These are phyloP conservation scores for Eragrostis curvula DNA, from an alignment of 176 grass and related monocot species.

Conservation along the genomic window DNA sequence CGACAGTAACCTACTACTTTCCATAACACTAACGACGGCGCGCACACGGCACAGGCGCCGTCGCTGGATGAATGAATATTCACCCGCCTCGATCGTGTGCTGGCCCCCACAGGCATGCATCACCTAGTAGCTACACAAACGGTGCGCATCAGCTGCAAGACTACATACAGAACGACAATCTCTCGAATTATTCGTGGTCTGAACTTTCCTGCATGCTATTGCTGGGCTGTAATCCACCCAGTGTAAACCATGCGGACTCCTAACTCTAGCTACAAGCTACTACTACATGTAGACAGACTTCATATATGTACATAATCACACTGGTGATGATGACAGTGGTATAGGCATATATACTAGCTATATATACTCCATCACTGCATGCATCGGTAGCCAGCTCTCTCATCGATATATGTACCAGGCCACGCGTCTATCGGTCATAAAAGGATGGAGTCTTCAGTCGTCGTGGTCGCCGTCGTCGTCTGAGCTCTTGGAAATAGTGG, in stretches of 20 bases:
- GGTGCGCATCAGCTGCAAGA: no score
- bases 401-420: background rate
- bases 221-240: background rate
- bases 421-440: background rate
- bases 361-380: background rate
- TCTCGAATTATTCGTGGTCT: background rate
- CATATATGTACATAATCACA: background rate
- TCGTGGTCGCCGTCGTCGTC: background rate
- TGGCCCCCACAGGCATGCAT: background rate
- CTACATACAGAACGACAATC: background rate
- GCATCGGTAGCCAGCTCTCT: background rate
- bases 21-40: background rate
- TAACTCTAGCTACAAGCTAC: background rate
- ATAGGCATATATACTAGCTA: background rate
- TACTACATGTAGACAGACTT: background rate
- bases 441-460: no score
- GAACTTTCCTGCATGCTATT: background rate
- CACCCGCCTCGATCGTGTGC: background rate
- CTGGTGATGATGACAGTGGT: background rate
- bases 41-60: no score
- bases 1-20: slow-evolving; percentile 30
- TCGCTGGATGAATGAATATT: background rate
- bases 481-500: background rate
- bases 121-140: background rate
- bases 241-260: background rate